Evolutionary conservation across 192 early-diverging fungal genomes (phyloP).

Genomic region (Glomus cerebriforme): DNA sequence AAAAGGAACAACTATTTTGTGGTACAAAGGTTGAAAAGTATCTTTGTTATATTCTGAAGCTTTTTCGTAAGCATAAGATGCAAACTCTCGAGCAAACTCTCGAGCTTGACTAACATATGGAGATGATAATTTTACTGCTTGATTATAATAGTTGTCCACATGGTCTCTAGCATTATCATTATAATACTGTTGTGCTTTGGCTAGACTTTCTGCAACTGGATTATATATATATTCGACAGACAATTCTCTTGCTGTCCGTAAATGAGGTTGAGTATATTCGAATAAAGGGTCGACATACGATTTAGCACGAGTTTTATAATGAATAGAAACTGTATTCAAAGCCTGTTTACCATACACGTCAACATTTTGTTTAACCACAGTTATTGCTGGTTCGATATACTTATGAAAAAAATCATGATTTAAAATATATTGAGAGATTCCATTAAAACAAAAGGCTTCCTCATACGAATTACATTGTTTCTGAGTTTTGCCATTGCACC

Average conservation of each 20-base stretch:
- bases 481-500: background rate
- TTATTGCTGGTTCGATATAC: conserved; percentile 9
- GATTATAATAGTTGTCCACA: conserved; percentile 7
- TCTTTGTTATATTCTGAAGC: background rate
- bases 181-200: background rate
- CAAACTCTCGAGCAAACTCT: background rate
- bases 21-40: background rate
- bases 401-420: conserved; percentile 16
- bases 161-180: conserved; percentile 11
- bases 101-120: background rate
- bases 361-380: background rate
- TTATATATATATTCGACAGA: conserved; percentile 13
- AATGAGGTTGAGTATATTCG: background rate
- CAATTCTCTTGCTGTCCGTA: background rate
- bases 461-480: background rate
- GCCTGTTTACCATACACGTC: background rate
- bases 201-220: background rate
- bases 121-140: background rate
- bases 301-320: conserved; percentile 20
- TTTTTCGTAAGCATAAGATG: background rate
- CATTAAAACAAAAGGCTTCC: background rate
- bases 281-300: background rate
- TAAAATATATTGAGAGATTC: conserved; percentile 22
- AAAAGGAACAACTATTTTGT: background rate
- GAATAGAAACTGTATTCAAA: background rate